These are phyloP conservation scores for Zizania latifolia DNA, from an alignment of 176 grass and related monocot species.

Conservation along the genomic window DNA sequence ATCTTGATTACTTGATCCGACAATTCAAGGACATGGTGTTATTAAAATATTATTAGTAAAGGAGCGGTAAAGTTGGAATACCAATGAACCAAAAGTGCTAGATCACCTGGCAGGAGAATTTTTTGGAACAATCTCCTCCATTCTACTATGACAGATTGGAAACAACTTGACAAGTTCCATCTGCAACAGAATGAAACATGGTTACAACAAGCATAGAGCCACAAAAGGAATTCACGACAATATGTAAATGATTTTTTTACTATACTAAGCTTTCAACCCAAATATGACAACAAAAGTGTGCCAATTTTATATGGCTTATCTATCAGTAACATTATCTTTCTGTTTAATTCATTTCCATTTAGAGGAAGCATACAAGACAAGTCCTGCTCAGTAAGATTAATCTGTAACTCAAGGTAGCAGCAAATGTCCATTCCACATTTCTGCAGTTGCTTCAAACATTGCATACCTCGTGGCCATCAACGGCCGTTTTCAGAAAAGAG, in stretches of 20 bases:
- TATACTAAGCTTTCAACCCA: no score
- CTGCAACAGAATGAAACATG: constrained; percentile 26
- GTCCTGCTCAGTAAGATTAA: not conserved
- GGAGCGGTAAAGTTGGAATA: constrained; percentile 10
- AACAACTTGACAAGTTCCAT: constrained; percentile 63
- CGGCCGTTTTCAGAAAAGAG: constrained; percentile 54
- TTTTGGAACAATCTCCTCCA: constrained; percentile 75
- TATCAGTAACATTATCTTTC: not conserved
- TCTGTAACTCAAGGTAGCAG: not conserved
- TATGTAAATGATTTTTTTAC: not conserved
- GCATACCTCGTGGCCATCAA: constrained; percentile 47
- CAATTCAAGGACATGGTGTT: not conserved
- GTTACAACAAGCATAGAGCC: not conserved
- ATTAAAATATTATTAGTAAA: not conserved
- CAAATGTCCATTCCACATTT: not conserved
- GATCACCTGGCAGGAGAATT: constrained; percentile 65
- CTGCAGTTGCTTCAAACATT: not conserved
- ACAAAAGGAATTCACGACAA: not conserved
- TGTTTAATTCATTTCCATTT: not conserved
- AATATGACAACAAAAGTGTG: no score
- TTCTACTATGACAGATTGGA: constrained; percentile 67
- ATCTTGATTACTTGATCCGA: not conserved
- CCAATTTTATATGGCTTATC: no score
- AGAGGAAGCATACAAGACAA: not conserved
- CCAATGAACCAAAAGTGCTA: not conserved